phyloP scores from a whole-genome alignment of 2,329 filamentous ascomycete species.

The Claviceps arundinis region DNA sequence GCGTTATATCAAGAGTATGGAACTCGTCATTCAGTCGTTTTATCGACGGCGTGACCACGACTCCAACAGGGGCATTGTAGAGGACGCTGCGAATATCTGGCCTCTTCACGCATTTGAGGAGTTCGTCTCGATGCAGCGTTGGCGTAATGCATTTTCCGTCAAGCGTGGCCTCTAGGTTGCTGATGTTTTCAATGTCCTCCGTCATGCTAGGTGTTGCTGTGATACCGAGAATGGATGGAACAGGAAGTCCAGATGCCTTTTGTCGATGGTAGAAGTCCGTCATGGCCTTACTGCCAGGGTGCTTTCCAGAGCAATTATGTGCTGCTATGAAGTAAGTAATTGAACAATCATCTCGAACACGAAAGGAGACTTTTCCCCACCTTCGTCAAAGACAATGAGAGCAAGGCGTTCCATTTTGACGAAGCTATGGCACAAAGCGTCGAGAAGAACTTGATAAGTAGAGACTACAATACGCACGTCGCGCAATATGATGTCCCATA shows the following conservation, averaged over 20 bases:
- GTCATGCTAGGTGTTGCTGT: constrained; percentile 67
- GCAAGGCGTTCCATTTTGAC: constrained; percentile 49
- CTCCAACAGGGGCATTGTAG: constrained; percentile 14
- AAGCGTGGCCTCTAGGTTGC: constrained; percentile 54
- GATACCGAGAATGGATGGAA: constrained; percentile 62
- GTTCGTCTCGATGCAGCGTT: constrained; percentile 52
- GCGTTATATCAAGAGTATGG: constrained; percentile 34
- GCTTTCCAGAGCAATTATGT: constrained; percentile 56
- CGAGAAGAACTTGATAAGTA: constrained; percentile 60
- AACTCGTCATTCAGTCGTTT: constrained; percentile 28
- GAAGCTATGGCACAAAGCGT: constrained; percentile 65
- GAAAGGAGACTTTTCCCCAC: constrained; percentile 24
- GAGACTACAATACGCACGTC: constrained; percentile 63
- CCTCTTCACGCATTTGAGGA: constrained; percentile 54
- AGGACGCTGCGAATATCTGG: constrained; percentile 36
- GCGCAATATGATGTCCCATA: constrained; percentile 54
- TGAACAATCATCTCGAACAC: background rate
- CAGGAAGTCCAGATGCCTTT: constrained; percentile 20
- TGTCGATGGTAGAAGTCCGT: constrained; percentile 49
- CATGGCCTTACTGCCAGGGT: constrained; percentile 62
- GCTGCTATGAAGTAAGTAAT: constrained; percentile 31
- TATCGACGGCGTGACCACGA: constrained; percentile 24
- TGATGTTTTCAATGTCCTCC: constrained; percentile 39
- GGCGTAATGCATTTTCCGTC: constrained; percentile 59
- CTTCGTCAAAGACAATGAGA: constrained; percentile 74